A percentile compares a stretch with the other conserved stretches of the same genome.
Evolutionary conservation across 163 green algal species (phyloP).

Genomic region (Picocystis sp.): DNA sequence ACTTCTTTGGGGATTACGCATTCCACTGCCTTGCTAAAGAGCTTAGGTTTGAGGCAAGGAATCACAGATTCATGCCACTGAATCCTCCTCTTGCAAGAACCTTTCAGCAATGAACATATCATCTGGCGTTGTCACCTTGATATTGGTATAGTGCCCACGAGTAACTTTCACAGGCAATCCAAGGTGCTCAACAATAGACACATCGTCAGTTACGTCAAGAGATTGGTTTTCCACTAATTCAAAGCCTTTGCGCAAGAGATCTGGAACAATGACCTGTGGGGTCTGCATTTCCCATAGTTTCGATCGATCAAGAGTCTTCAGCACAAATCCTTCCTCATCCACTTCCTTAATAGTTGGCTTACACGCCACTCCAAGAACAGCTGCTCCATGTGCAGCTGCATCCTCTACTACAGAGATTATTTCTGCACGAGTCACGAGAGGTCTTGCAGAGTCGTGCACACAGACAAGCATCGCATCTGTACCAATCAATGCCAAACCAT

Average conservation of each 20-base stretch:
- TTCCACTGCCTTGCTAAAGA: no score
- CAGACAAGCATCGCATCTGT: slow-evolving; percentile 51
- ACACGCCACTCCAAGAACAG: slow-evolving; percentile 81
- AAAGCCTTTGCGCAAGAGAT: slow-evolving; percentile 68
- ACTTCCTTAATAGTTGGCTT: slow-evolving; percentile 99
- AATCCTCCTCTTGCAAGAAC: slow-evolving; percentile 43
- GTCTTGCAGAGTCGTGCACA: slow-evolving; percentile 87
- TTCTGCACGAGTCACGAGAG: slow-evolving; percentile 56
- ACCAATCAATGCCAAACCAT: slow-evolving; percentile 37
- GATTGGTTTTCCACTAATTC: slow-evolving; percentile 40
- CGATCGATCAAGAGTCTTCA: slow-evolving; percentile 66
- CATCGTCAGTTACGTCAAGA: slow-evolving; percentile 92
- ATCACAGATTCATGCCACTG: no score
- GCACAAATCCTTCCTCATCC: slow-evolving; percentile 41
- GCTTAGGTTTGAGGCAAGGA: no score
- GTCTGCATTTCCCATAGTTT: slow-evolving; percentile 96
- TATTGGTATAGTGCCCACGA: slow-evolving; percentile 84
- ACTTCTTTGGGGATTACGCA: no score
- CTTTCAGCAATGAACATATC: slow-evolving; percentile 78
- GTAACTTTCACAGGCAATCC: slow-evolving; percentile 79
- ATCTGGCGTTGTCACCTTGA: slow-evolving; percentile 94
- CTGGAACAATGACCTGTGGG: slow-evolving; percentile 81
- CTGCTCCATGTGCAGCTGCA: slow-evolving; percentile 44
- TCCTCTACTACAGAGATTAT: slow-evolving; percentile 24
- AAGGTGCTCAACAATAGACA: slow-evolving; percentile 92